These are phyloP conservation scores for Dalbergia cochinchinensis DNA, from an alignment of 306 rosid genomes.

Conservation along the genomic window DNA sequence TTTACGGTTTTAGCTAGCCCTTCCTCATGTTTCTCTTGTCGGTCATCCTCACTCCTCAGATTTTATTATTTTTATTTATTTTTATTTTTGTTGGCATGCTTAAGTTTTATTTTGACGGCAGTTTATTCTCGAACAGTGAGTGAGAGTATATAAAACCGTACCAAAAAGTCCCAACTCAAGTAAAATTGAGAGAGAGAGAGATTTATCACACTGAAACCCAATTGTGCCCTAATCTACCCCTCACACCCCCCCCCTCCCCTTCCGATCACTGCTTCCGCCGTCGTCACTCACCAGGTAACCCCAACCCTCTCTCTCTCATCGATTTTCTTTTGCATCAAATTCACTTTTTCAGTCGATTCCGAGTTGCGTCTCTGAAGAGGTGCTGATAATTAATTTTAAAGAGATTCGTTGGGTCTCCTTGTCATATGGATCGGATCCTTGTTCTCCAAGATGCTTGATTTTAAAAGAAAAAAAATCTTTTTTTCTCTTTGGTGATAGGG, in stretches of 20 bases:
- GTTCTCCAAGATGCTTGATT: background rate
- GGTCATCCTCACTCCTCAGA: too few relatives aligned
- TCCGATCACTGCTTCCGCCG: slow-evolving; percentile 10
- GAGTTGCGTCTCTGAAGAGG: background rate
- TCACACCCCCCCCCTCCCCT: background rate
- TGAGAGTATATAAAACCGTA: background rate
- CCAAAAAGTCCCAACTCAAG: background rate
- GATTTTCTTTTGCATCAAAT: background rate
- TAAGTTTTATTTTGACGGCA: slow-evolving; percentile 21
- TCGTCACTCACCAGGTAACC: slow-evolving; percentile 24
- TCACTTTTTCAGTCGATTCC: background rate
- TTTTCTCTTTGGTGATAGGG: background rate
- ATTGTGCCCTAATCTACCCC: slow-evolving; percentile 44
- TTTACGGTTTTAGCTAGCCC: too few relatives aligned
- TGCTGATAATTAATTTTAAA: background rate
- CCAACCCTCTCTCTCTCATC: background rate
- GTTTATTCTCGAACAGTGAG: slow-evolving; percentile 1
- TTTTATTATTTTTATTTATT: too few relatives aligned
- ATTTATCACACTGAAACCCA: background rate
- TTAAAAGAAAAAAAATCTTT: background rate
- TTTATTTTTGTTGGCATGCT: background rate
- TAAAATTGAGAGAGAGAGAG: background rate
- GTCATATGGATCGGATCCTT: slow-evolving; percentile 22
- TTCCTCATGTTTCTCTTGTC: too few relatives aligned
- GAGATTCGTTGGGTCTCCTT: background rate